Conservation (phyloP, 176 grass and related monocot genomes). For the Oryza glumipatula region DNA sequence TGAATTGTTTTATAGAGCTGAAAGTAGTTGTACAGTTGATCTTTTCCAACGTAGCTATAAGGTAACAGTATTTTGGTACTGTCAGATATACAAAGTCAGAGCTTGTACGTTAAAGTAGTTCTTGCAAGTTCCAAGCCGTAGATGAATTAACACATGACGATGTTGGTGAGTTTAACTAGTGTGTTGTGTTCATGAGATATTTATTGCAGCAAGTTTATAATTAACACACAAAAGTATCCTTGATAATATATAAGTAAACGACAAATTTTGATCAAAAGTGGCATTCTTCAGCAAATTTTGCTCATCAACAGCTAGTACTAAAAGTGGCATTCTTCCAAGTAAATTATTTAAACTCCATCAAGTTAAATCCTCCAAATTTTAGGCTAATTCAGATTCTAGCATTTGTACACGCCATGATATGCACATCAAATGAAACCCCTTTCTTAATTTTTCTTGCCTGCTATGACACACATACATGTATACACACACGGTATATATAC, state of each 20-base stretch:
- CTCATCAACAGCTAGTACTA: not conserved
- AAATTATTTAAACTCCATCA: not conserved
- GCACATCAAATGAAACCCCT: constrained; percentile 50
- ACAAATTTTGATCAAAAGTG: not conserved
- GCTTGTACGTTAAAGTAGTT: not conserved
- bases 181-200: not conserved
- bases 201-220: not conserved
- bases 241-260: not conserved
- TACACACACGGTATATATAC: not conserved
- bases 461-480: constrained; percentile 11
- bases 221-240: not conserved
- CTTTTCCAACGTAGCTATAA: constrained; percentile 19
- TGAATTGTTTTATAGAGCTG: not conserved
- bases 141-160: not conserved
- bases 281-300: not conserved
- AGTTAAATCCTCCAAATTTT: not conserved
- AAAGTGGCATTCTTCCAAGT: not conserved
- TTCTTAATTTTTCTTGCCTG: not conserved
- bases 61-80: constrained; percentile 24
- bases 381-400: not conserved
- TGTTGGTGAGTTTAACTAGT: not conserved
- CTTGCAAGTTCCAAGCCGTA: not conserved
- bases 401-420: not conserved
- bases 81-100: constrained; percentile 24
- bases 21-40: not conserved